Evolutionary conservation across 2,329 filamentous ascomycete species (phyloP), one percentile per base, ranked within the genome.

Genomic region (Myriosclerotinia curreyana): DNA sequence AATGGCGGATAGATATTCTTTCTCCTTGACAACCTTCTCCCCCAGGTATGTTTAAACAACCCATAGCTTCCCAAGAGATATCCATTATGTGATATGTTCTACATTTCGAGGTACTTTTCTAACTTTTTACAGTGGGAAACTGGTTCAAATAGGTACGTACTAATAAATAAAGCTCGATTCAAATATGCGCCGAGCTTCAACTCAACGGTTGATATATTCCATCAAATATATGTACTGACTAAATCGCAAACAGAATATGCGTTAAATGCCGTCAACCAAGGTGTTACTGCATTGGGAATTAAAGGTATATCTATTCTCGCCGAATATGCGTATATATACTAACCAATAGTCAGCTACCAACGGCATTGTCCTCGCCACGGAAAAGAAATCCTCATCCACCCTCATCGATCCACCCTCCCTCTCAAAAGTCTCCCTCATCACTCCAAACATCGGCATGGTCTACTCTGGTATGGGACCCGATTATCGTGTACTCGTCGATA

Each of bases 391-490:
- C 52, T 97, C 94, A 46, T 97, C 95, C 58, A 93, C 95, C 61
- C 90, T 99, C 74, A 94, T 96, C 82, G 95, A 99, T 77, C 89
- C 95, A 73, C 86, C 90, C 73, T 98, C 95, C 49, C 88, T 96
- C 70, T 95, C 93, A 74, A 99, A 99, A 84, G 91, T 99, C 81
- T 96, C 92, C 77, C 87, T 96, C 77, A 93, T 99, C 81, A 99
- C 95, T 55, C 95, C 95, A 74, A 95, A 99, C 84, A 98, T 99
- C 78, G 95, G 95, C 77, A 97, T 98, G 91, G 95, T 99, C 74
- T 99, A 99, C 82, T 93, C 92, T 60, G 95, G 95, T 76, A 99
- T 99, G 95, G 94, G 95, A 38, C 95, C 95, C 66, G 95, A 99
- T 79, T 99, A 98, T 82, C 88, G 95, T 78, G 92, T 99, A 65